phyloP scores from a whole-genome alignment of 1,139 yeast genomes.

The Citeromyces siamensis region DNA sequence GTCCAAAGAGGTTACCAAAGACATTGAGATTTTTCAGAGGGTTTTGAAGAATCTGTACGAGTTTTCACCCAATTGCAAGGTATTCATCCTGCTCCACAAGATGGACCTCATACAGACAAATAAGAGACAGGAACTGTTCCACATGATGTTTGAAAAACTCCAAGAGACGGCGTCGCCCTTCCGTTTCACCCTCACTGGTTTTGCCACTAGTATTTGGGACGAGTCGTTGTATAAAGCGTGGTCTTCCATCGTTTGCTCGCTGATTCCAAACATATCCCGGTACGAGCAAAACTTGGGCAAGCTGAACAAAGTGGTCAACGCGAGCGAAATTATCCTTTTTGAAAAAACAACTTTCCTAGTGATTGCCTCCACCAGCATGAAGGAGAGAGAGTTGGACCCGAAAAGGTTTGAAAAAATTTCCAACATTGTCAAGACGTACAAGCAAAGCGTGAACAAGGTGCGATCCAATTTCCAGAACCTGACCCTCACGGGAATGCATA shows the following conservation, averaged over 20 bases:
- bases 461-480: conserved; percentile 75
- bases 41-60: conserved; percentile 74
- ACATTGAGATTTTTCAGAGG: conserved; percentile 81
- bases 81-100: conserved; percentile 85
- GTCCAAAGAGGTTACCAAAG: conserved; percentile 83
- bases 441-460: conserved; percentile 83
- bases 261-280: conserved; percentile 81
- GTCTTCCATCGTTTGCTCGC: conserved; percentile 91
- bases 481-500: conserved; percentile 61
- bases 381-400: conserved; percentile 44
- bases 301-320: conserved; percentile 66
- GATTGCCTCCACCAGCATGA: conserved; percentile 56
- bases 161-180: conserved; percentile 68
- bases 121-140: conserved; percentile 73
- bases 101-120: conserved; percentile 92
- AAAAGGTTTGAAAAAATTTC: conserved; percentile 91
- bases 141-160: conserved; percentile 72
- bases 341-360: conserved; percentile 92
- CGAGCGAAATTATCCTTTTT: conserved; percentile 83
- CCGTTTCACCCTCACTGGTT: conserved; percentile 74
- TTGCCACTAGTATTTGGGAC: conserved; percentile 97
- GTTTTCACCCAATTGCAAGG: conserved; percentile 84
- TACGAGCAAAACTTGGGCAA: conserved; percentile 69
- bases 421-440: conserved; percentile 87
- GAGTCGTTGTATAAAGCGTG: conserved; percentile 94